Base-by-base conservation (phyloP, 2,329 filamentous ascomycete genomes). In the Apiospora koreana region DNA sequence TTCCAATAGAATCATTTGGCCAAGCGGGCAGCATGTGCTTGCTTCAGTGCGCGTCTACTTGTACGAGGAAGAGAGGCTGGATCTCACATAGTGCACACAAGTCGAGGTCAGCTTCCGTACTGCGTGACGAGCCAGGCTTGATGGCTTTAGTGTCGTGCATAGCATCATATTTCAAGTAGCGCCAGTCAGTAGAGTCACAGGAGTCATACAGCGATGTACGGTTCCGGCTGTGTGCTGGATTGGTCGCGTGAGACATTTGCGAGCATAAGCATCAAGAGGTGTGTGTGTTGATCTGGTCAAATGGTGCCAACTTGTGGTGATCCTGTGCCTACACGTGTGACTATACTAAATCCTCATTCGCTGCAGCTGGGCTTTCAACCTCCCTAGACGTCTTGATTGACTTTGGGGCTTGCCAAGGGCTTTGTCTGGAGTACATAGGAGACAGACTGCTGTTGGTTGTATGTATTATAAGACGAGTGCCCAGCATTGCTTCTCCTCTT, bases 341-440 rank as follows among this genome's bases (percentile, higher is more conserved):
- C 64, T 46, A 64, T 69, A 48, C 68, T 46, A 35, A 42, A 45
- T 50, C 28, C 68, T 69, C 68, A 69, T 69, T 69, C 58, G 68
- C 58, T 69, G 58, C 58, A 9, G 54, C 46, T 54, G 16, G 42
- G 12, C 43, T 28, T 66, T 64, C 50, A 67, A 46, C 25, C 65
- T 67, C 42, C 45, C 38, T 12, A 31, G 41, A 21, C 50, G 31
- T 62, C 54, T 12, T 21, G 28, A 14, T 23, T 38, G 54, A 38
- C 54, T 38, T 38, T 62, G 54, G 31, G 25, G 31, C 50, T 35
- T 38, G 31, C 18, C 31, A 38, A 62, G 54, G 54, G 31, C 18
- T 62, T 31, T 38, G 54, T n/a, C 54, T 62, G 31, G 8, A 38
- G 50, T n/a, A 58, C 5, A 14, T 42, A 7, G 10, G n/a, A n/a